Base-by-base conservation (phyloP, 176 grass and related monocot species). In the Triticum monococcum region DNA sequence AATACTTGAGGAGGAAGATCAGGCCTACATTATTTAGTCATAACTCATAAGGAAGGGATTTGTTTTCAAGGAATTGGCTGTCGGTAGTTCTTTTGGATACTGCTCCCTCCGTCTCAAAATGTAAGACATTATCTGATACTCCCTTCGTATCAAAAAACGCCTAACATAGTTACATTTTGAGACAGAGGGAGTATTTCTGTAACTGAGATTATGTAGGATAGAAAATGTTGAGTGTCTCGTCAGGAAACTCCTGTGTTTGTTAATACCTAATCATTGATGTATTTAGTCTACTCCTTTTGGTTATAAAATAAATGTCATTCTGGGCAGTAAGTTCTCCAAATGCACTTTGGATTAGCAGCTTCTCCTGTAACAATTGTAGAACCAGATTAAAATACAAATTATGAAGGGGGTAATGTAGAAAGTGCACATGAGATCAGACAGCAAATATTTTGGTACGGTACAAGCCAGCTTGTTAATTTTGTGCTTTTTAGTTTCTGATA, bases 401-500 rank as follows among this genome's bases (percentile, higher is more conserved):
- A 67, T 66, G 43, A 81, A 14, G 59, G 28, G 26, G 14, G 13
- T 79, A 59, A 68, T 38, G 74, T 54, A 26, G 72, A 8, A 52
- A 75, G 25, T 76, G 45, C 7, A 16, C 73, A 76, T 52, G 73
- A 31, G 7, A 76, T 3, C 4, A 4, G 25, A 9, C 36, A 38
- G 36, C 66, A 72, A 25, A 26, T 77, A n/a, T 76, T 33, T 66
- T 69, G 24, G 10, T 62, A 6, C 11, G 13, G 26, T 67, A 33
- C 41, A 61, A 69, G 25, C 36, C 40, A 83, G 64, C 54, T 65
- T 79, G 37, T 79, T 90, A 66, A 56, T 59, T 43, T 38, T 73
- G 17, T 75, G 63, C 36, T 52, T 77, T 45, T 78, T 79, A 71
- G 67, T 72, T 86, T 40, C 71, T 86, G 12, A 48, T 8, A 82